A percentile compares a stretch with the other conserved stretches of the same genome.
These are phyloP conservation scores for Chlorella vulgaris DNA, from an alignment of 139 green algal species.

Conservation along the genomic window DNA sequence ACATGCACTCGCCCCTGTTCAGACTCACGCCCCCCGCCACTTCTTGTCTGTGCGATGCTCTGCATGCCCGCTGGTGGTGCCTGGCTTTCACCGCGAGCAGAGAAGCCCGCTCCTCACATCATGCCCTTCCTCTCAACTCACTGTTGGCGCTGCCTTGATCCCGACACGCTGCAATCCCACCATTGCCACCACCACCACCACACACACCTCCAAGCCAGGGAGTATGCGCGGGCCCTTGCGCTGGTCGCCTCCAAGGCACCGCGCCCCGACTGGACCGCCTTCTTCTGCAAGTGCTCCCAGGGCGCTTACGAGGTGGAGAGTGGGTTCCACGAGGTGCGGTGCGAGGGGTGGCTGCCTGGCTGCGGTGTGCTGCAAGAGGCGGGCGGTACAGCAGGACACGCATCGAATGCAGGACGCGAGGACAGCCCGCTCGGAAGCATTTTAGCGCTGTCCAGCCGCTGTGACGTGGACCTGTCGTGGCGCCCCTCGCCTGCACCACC, in stretches of 20 bases:
- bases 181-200: no score
- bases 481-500: no score
- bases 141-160: neutral
- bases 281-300: conserved; percentile 8
- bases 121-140: no score
- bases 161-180: neutral
- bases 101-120: no score
- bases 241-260: conserved; percentile 9
- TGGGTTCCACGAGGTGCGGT: conserved; percentile 10
- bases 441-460: no score
- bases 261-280: conserved; percentile 9
- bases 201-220: neutral
- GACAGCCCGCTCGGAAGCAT: no score
- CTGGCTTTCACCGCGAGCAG: no score
- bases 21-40: neutral
- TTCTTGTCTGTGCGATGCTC: no score
- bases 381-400: neutral
- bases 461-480: no score
- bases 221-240: conserved; percentile 31
- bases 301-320: neutral
- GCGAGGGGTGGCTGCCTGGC: neutral
- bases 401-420: no score
- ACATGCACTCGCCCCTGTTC: neutral
- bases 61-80: no score
- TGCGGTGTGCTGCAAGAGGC: neutral